Evolutionary conservation across 306 rosid genomes (phyloP), one percentile per base, ranked within the genome.

Genomic region (Corylus avellana): DNA sequence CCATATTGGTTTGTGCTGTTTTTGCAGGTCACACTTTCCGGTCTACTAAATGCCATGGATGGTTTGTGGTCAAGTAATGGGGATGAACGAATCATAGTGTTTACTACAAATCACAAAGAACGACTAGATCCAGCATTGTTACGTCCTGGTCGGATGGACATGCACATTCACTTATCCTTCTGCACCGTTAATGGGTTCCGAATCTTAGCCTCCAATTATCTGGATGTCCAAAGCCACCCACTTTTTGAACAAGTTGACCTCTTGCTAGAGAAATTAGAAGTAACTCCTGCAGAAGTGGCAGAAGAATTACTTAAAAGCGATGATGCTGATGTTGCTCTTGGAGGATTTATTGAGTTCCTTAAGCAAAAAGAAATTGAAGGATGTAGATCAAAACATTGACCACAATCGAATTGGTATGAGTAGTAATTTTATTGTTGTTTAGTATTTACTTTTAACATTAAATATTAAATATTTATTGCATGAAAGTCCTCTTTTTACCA

Each of bases 41-140:
- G 79, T 32, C 51, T 80, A 12, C 51, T 86, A 46, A 86, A 86
- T 61, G 81, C 75, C 72, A 81, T 86, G 6, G 87, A 88, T 64
- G 90, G 90, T 4, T 35, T 88, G 67, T 88, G 90, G 85, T 86
- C 87, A 1, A 77, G 90, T 70, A 78, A 78, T 11, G 90, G 92
- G 1, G 92, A 88, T 12, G 90, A 86, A 75, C 76, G 88, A 70
- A 84, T 88, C 58, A 82, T 84, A 0, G 79, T 88, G 62, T 86
- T 86, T 78, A 86, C 92, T 0, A 88, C 92, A 14, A 88, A 84
- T 67, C 84, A 84, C 42, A 82, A 79, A 55, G 87, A 84, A 0
- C 78, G 77, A 42, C 75, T 86, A 22, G 90, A 86, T 78, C 84
- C 84, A 0, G 90, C 86, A 1, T 59, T 86, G 79, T 71, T 86